Conservation (phyloP, 2,329 filamentous ascomycete species). For the Aspergillus sp. region DNA sequence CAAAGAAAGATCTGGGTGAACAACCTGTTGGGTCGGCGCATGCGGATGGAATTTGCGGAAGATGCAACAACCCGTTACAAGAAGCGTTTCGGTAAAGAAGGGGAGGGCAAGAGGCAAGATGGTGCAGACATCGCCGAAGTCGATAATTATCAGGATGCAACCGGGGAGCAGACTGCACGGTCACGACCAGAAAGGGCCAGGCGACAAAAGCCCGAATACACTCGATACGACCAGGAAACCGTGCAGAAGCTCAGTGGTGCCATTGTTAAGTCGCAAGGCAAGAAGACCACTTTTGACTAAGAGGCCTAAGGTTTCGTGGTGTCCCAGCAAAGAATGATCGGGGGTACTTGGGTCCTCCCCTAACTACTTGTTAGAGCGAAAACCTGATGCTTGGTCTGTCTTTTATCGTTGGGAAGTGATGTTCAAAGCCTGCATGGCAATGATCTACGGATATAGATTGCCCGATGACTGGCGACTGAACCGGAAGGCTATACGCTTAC, state of each 20-base stretch:
- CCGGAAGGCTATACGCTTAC: too few relatives aligned
- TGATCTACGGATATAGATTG: too few relatives aligned
- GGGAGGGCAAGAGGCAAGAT: constrained; percentile 32
- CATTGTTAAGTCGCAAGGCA: constrained; percentile 73
- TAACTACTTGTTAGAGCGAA: too few relatives aligned
- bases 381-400: too few relatives aligned
- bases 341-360: too few relatives aligned
- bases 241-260: constrained; percentile 67
- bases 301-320: neutral
- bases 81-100: constrained; percentile 83
- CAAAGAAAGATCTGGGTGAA: constrained; percentile 74
- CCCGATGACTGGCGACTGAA: too few relatives aligned
- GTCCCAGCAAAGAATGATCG: too few relatives aligned
- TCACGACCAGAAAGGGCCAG: constrained; percentile 18
- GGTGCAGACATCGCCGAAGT: constrained; percentile 9
- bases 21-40: constrained; percentile 68
- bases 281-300: constrained; percentile 76
- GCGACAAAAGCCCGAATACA: constrained; percentile 31
- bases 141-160: constrained; percentile 12
- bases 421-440: too few relatives aligned
- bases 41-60: constrained; percentile 91
- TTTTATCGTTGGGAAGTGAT: too few relatives aligned
- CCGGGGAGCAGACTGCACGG: constrained; percentile 14
- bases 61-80: constrained; percentile 85
- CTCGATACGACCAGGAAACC: constrained; percentile 46